These are phyloP conservation scores for Pisolithus tinctorius DNA, from an alignment of 768 basidiomycete species.

Conservation along the genomic window DNA sequence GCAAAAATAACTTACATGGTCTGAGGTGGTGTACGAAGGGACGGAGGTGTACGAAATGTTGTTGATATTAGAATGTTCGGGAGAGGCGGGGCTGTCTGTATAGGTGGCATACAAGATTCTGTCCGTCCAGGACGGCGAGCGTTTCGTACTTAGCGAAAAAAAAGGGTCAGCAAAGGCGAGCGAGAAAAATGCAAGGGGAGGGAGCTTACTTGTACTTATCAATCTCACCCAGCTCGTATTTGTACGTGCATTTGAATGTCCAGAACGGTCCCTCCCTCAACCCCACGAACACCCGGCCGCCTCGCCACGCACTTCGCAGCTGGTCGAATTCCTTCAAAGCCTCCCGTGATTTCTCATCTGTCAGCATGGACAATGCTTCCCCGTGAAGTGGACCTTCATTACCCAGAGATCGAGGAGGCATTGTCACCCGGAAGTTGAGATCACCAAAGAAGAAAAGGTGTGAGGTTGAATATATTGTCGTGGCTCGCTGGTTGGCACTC, in stretches of 20 bases:
- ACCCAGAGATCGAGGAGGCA: conserved; percentile 50
- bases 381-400: conserved; percentile 24
- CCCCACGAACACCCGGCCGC: conserved; percentile 61
- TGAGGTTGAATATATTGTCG: conserved; percentile 76
- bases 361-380: conserved; percentile 36
- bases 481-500: conserved; percentile 31
- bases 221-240: conserved; percentile 74
- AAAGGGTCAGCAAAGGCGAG: conserved; percentile 5
- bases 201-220: conserved; percentile 68
- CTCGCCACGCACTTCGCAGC: conserved; percentile 53
- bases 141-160: conserved; percentile 42
- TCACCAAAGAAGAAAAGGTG: conserved; percentile 94
- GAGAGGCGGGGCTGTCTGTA: conserved; percentile 51
- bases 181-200: conserved; percentile 2
- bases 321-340: conserved; percentile 69
- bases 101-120: conserved; percentile 80
- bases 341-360: conserved; percentile 47
- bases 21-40: conserved; percentile 80
- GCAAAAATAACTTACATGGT: conserved; percentile 56
- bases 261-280: conserved; percentile 84
- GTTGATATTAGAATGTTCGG: conserved; percentile 46
- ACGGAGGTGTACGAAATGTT: conserved; percentile 75
- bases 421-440: conserved; percentile 81
- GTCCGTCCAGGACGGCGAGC: conserved; percentile 90
- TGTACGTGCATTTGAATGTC: conserved; percentile 88